Evolutionary conservation across 2,329 filamentous ascomycete genomes (phyloP).

Genomic region (Exophiala aquamarina): DNA sequence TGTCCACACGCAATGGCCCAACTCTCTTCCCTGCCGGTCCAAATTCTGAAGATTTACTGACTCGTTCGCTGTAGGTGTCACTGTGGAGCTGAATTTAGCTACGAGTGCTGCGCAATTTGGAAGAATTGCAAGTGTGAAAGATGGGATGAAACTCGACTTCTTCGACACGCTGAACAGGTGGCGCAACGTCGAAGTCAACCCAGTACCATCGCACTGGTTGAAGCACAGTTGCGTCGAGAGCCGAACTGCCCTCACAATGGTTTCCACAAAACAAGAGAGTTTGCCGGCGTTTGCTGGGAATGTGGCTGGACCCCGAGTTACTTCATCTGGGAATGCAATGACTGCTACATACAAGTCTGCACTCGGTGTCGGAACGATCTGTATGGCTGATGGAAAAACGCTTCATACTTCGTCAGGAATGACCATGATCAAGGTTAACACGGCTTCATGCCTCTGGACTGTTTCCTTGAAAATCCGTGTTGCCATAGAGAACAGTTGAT

Average conservation of each 20-base stretch:
- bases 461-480: no score
- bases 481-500: no score
- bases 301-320: slow-evolving; percentile 8
- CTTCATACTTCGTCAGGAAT: no score
- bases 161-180: slow-evolving; percentile 16
- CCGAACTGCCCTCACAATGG: slow-evolving; percentile 10
- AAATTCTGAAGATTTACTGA: background rate
- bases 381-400: no score
- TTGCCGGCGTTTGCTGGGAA: slow-evolving; percentile 10
- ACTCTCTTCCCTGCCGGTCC: no score
- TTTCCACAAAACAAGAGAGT: slow-evolving; percentile 6
- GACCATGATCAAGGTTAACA: no score
- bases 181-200: slow-evolving; percentile 15
- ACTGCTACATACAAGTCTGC: slow-evolving; percentile 6
- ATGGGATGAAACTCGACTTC: slow-evolving; percentile 30
- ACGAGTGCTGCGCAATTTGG: slow-evolving; percentile 32
- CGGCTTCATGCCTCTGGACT: no score
- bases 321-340: slow-evolving; percentile 13
- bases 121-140: slow-evolving; percentile 29
- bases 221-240: background rate
- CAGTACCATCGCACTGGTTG: slow-evolving; percentile 1
- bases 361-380: slow-evolving; percentile 1
- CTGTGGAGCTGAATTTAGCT: slow-evolving; percentile 35
- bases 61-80: slow-evolving; percentile 25
- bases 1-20: no score